Evolutionary conservation across 139 green algal genomes (phyloP).

Genomic region (Tetraselmis striata): DNA sequence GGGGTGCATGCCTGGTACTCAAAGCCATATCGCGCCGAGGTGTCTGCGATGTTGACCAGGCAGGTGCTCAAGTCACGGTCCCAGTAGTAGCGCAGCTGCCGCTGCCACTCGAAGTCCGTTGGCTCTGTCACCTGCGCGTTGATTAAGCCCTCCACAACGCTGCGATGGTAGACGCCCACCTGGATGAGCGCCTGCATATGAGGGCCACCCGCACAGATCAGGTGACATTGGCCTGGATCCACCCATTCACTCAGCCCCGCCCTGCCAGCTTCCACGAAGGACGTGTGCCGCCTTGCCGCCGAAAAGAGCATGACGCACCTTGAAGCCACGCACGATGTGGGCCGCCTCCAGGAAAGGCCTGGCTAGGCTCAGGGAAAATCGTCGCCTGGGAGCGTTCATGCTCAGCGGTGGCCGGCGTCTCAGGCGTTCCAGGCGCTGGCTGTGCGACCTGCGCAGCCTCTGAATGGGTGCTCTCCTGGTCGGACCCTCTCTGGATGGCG

Average conservation of each 20-base stretch:
- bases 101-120: background rate
- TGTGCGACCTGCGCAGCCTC: too few species aligned
- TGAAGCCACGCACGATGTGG: background rate
- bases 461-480: too few species aligned
- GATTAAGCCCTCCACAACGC: background rate
- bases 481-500: too few species aligned
- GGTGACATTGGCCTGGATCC: too few species aligned
- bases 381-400: background rate
- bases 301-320: too few species aligned
- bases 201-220: too few species aligned
- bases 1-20: background rate
- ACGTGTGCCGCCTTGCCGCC: too few species aligned
- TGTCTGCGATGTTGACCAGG: background rate
- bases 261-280: too few species aligned
- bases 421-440: background rate
- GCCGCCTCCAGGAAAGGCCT: background rate
- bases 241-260: too few species aligned
- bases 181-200: background rate
- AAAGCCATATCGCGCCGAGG: background rate
- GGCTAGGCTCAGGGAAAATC: background rate
- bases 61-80: background rate
- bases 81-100: background rate
- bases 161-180: background rate
- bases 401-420: background rate
- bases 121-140: background rate